phyloP scores from a whole-genome alignment of 164 flowering plant species.

The Cinnamomum chago region DNA sequence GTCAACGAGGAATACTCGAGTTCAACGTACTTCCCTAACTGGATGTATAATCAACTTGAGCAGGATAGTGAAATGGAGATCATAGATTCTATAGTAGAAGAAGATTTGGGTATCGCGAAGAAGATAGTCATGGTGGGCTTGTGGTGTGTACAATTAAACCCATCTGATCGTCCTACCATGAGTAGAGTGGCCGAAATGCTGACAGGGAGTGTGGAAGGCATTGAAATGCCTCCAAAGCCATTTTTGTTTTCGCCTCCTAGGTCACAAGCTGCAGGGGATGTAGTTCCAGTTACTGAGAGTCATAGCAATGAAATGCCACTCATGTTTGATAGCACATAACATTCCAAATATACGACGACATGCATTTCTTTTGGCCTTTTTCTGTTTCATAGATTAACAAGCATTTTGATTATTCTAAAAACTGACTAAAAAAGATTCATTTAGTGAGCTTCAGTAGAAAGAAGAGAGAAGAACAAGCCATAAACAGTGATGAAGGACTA shows the following conservation, averaged over 20 bases:
- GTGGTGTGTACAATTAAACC: slow-evolving; percentile 19
- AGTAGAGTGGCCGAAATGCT: slow-evolving; percentile 18
- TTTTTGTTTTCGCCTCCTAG: slow-evolving; percentile 1
- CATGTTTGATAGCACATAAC: neutral
- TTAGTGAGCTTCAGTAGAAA: no score
- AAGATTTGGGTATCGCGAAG: slow-evolving; percentile 6
- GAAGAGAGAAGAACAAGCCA: no score
- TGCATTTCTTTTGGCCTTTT: neutral
- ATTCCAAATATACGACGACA: neutral
- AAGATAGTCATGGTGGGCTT: slow-evolving; percentile 21
- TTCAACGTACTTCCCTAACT: slow-evolving; percentile 7
- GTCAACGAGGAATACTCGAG: neutral
- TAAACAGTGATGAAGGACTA: no score
- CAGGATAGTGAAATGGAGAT: slow-evolving; percentile 6
- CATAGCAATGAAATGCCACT: neutral
- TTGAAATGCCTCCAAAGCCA: slow-evolving; percentile 15
- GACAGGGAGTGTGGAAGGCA: slow-evolving; percentile 11
- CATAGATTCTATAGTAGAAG: slow-evolving; percentile 1
- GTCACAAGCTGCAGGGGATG: neutral
- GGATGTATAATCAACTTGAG: slow-evolving; percentile 12
- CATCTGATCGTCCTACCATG: slow-evolving; percentile 14
- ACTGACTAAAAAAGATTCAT: no score
- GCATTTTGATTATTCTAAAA: no score
- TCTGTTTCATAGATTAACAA: neutral
- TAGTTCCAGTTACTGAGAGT: neutral